Base-by-base conservation (phyloP, 2,329 filamentous ascomycete species). In the Fusarium zealandicum region DNA sequence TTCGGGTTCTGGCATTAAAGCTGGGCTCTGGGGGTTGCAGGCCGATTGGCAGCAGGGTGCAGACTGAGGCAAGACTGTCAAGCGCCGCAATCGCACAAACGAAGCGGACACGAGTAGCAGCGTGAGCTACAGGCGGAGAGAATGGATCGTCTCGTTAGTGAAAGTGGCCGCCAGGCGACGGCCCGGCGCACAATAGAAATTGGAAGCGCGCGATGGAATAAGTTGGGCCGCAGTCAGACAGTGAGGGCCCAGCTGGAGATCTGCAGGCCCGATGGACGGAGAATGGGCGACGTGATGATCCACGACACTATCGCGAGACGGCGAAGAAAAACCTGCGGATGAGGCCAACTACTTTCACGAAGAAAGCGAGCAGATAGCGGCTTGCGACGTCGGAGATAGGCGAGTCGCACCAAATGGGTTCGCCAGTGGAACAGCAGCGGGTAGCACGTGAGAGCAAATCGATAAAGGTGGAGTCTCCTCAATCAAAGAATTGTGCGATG, bases 1-100 rank as follows among this genome's bases (percentile, higher is more conserved):
- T 58, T 68, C 74, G 39, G 78, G 77, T 53, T 78, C 76, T 68
- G 74, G 75, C 80, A 82, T 82, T 53, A 70, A 76, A 75, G 62
- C 43, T 59, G 54, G 57, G 56, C 44, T 63, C 48, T 39, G 48
- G 45, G 22, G 51, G 52, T 47, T 38, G 53, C 40, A 35, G 40
- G 46, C 51, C 59, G 64, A 52, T 52, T 39, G 40, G 52, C 46
- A 57, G 60, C 32, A 51, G 54, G 37, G 48, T 36, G 54, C 20
- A 38, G 54, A 37, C 51, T 51, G 49, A 54, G 49, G 49, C 45
- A 50, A 50, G 54, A 46, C 54, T 60, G 54, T 31, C 25, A 49
- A 44, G 39, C 54, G 47, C 44, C 51, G 43, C 40, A 51, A 61
- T 57, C 58, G 65, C 53, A 65, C 52, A 61, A 42, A 57, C 43